Evolutionary conservation across 306 rosid species (phyloP), one percentile per base, ranked within the genome.

Genomic region (Inga laurina): DNA sequence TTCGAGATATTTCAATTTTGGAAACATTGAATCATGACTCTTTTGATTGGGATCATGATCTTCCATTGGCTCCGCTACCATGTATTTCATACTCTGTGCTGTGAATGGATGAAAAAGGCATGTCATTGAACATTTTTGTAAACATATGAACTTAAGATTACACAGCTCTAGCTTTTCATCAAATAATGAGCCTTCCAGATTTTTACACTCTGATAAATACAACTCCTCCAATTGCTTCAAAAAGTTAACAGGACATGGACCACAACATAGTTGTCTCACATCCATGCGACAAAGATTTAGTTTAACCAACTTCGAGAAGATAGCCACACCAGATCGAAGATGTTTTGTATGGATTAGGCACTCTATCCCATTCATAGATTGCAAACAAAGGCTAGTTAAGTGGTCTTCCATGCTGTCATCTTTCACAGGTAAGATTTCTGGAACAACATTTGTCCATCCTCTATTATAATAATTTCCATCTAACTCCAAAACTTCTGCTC

Each of bases 391-490:
- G 16, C n/a, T 21, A 32, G 6, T 43, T 75, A 67, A 48, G 4
- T 48, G 1, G 4, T 48, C 54, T 13, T 48, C 14, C 19, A 13
- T 3, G 54, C 1, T 11, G 10, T 1, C 52, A 48, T 48, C 75
- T 14, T 35, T 37, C 35, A 64, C 18, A 34, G 73, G 46, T 77
- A 76, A 24, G 16, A 81, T 52, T 64, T 49, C 84, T 10, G 75
- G 88, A 32, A 84, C 39, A 5, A 84, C 11, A 80, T 59, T 81
- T 76, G 66, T 81, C 11, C 70, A 72, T 30, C 79, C 82, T 61
- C 52, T 81, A 4, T 59, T 3, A 1, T 48, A 22, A 59, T 57
- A 22, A 59, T 57, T 7, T 27, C 48, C 54, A 13, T 51, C 2
- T 2, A 48, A 8, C 12, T 3, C 0, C 44, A 85, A 43, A 32